A percentile compares a stretch with the other conserved stretches of the same genome.
Evolutionary conservation across 495 filamentous ascomycete species (phyloP).

Genomic region (Melanomma pulvis-pyrius): DNA sequence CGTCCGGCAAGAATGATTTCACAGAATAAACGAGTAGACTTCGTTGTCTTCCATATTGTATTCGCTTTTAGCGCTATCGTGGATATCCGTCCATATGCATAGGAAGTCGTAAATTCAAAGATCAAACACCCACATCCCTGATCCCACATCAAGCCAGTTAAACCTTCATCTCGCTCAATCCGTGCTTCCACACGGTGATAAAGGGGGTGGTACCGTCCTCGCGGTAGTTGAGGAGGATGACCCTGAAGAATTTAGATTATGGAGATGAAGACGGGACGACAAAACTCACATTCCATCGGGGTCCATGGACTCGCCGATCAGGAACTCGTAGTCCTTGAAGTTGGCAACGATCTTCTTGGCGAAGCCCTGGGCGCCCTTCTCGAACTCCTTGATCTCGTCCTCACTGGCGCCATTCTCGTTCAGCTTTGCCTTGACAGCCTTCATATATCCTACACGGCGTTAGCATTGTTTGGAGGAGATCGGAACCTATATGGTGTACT

Average conservation of each 20-base stretch:
- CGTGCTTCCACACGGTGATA: conserved; percentile 93
- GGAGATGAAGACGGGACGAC: neutral
- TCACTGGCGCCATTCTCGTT: conserved; percentile 61
- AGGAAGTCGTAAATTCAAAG: conserved; percentile 19
- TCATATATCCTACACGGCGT: conserved; percentile 74
- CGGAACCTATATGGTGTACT: conserved; percentile 24
- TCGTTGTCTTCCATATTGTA: neutral
- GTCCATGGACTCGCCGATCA: conserved; percentile 88
- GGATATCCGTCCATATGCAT: conserved; percentile 37
- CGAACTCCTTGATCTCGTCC: conserved; percentile 72
- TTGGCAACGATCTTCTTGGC: conserved; percentile 77
- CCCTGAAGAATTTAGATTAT: conserved; percentile 55
- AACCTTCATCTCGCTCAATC: conserved; percentile 87
- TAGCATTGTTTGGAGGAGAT: neutral
- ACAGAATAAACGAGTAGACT: neutral
- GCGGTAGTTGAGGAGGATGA: conserved; percentile 94
- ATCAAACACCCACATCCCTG: neutral
- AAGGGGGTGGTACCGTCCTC: conserved; percentile 92
- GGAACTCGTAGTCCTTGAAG: conserved; percentile 95
- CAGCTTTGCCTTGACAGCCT: conserved; percentile 73
- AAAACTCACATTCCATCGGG: conserved; percentile 82
- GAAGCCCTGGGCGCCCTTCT: conserved; percentile 68
- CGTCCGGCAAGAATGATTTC: no score
- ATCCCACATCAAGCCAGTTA: conserved; percentile 52
- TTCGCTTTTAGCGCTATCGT: conserved; percentile 19